Conservation (phyloP, 192 early-diverging fungal species). For the Podochytrium sp. region DNA sequence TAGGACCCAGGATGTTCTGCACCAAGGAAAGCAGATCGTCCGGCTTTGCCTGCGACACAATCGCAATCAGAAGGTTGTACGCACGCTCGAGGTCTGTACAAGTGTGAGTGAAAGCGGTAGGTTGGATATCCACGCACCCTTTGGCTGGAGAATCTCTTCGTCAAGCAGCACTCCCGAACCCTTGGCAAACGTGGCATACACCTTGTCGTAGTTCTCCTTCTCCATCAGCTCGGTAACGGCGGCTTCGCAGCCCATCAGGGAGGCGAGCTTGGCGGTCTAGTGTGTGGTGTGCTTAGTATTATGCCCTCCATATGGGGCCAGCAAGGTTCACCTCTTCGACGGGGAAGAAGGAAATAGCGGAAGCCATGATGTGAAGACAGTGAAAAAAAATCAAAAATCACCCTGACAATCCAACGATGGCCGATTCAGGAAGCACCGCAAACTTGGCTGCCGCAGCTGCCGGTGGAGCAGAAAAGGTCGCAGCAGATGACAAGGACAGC, state of each 20-base stretch:
- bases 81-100: constrained; percentile 71
- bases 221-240: constrained; percentile 57
- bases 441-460: constrained; percentile 48
- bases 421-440: constrained; percentile 49
- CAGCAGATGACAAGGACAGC: constrained; percentile 56
- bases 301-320: not conserved
- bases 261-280: constrained; percentile 73
- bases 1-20: constrained; percentile 44
- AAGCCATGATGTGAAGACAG: constrained; percentile 8
- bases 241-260: constrained; percentile 61
- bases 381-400: not conserved
- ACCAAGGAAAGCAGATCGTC: constrained; percentile 49
- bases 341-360: constrained; percentile 37
- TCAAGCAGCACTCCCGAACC: constrained; percentile 61
- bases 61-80: constrained; percentile 73
- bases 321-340: constrained; percentile 28
- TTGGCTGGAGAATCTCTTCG: constrained; percentile 29
- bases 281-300: not conserved
- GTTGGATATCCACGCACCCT: too few relatives aligned
- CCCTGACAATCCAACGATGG: constrained; percentile 33
- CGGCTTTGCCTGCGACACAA: constrained; percentile 55
- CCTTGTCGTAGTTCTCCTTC: constrained; percentile 62
- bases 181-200: constrained; percentile 58
- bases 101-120: too few relatives aligned
- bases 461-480: constrained; percentile 30